These are phyloP conservation scores for Colletotrichum melonis DNA, from an alignment of 2,329 filamentous ascomycete species.

Conservation along the genomic window DNA sequence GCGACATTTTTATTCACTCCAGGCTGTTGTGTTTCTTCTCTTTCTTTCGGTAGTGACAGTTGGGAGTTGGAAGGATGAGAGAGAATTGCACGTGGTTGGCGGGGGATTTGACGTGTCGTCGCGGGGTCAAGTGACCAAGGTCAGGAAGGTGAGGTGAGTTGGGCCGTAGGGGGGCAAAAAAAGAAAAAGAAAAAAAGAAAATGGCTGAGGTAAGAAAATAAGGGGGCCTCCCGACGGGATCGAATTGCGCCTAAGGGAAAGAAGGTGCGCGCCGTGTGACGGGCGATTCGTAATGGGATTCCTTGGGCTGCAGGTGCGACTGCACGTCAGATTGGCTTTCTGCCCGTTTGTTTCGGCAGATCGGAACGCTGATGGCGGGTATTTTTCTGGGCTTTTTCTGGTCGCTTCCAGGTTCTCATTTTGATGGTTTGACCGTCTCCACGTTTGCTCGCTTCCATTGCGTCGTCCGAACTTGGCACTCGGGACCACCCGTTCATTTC, in stretches of 20 bases:
- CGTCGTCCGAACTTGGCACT: slow-evolving; percentile 10
- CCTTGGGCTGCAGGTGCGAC: slow-evolving; percentile 17
- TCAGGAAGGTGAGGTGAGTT: neutral
- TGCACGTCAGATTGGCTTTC: slow-evolving; percentile 34
- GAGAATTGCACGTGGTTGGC: neutral
- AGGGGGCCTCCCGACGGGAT: neutral
- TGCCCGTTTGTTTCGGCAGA: slow-evolving; percentile 1
- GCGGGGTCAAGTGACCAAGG: slow-evolving; percentile 28
- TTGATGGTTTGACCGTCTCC: neutral
- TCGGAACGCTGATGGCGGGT: neutral
- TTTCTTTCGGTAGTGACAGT: slow-evolving; percentile 25
- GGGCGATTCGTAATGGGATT: slow-evolving; percentile 24
- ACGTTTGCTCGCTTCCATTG: neutral
- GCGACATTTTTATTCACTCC: slow-evolving; percentile 6
- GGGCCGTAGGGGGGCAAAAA: slow-evolving; percentile 3
- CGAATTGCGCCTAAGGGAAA: neutral
- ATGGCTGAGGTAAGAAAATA: neutral
- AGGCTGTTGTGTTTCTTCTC: neutral
- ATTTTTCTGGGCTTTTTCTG: neutral
- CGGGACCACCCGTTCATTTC: slow-evolving; percentile 26
- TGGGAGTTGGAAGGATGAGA: neutral
- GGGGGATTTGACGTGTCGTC: slow-evolving; percentile 1
- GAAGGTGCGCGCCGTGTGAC: neutral
- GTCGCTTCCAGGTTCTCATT: neutral
- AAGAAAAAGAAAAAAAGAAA: neutral